Base-by-base conservation (phyloP, 306 rosid genomes). In the Lathyrus sativus region DNA sequence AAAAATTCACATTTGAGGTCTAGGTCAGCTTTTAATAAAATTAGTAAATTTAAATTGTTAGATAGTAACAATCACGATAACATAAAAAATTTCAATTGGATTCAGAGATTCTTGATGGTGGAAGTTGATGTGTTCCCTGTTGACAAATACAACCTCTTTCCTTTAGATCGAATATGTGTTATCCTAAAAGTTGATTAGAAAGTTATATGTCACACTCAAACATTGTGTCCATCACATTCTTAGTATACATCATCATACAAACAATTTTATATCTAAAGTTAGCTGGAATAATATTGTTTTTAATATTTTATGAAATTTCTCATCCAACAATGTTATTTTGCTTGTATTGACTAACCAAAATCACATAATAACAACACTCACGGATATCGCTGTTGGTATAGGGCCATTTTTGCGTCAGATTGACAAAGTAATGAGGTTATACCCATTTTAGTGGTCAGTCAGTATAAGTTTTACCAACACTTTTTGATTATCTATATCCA, bases 141-240 rank as follows among this genome's bases (percentile, higher is more conserved):
- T 67, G 79, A 61, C 49, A 68, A 50, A 28, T 62, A 39, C 55
- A 2, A 49, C 38, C 46, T 58, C 67, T 67, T 70, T 68, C 51
- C 49, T 51, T 38, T 2, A 53, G 41, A 18, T 18, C 39, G 51
- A 37, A 41, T 24, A 28, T 24, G 1, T 55, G 6, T 46, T 46
- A 46, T 10, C 71, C 9, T n/a, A 29, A n/a, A 29, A 46, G 71
- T 43, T 38, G 8, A 22, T 69, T 57, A 57, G 55, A 33, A 74
- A 19, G 13, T 57, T 14, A 45, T 7, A 45, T 8, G 62, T 65
- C 54, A 57, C 17, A 19, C 24, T 67, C 62, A 66, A 44, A 13
- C 19, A 53, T 45, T 28, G 22, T 60, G 60, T 71, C 49, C 10
- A 42, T 73, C 38, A 8, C 73, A 63, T 38, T 54, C 45, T 10